Conservation (phyloP, 2,329 filamentous ascomycete species). For the Tolypocladium pustulatum region DNA sequence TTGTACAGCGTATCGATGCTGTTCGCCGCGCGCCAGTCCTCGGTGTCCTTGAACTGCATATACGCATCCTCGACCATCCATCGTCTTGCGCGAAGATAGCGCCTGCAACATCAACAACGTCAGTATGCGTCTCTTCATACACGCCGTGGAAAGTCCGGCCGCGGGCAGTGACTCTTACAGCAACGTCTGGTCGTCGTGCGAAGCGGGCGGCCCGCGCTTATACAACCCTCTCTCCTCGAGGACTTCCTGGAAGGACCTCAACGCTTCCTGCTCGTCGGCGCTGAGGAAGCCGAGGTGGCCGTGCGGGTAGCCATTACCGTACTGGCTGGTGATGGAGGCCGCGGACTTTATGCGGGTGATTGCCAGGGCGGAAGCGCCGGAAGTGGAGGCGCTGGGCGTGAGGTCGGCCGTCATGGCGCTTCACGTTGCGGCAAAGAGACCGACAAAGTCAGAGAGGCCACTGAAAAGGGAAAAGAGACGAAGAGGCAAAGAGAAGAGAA, state of each 20-base stretch:
- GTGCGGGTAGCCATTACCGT: slow-evolving; percentile 46
- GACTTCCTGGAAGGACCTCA: slow-evolving; percentile 62
- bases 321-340: slow-evolving; percentile 20
- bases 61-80: slow-evolving; percentile 71
- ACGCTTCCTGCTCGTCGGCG: slow-evolving; percentile 52
- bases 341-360: slow-evolving; percentile 18
- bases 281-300: slow-evolving; percentile 77
- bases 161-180: slow-evolving; percentile 36
- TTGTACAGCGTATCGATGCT: slow-evolving; percentile 70
- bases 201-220: slow-evolving; percentile 42
- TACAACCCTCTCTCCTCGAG: slow-evolving; percentile 56
- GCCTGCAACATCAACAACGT: slow-evolving; percentile 36
- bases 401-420: slow-evolving; percentile 14
- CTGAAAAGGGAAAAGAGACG: not conserved
- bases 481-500: not conserved
- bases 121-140: not conserved
- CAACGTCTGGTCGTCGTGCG: slow-evolving; percentile 64
- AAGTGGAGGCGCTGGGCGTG: slow-evolving; percentile 4
- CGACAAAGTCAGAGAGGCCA: not conserved
- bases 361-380: slow-evolving; percentile 12
- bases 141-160: not conserved
- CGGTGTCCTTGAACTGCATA: slow-evolving; percentile 77
- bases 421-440: not conserved
- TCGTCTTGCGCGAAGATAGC: slow-evolving; percentile 75
- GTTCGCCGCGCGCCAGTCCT: slow-evolving; percentile 76